These are phyloP conservation scores for Fusarium haematococcum DNA, from an alignment of 2,329 filamentous ascomycete species.

Conservation along the genomic window DNA sequence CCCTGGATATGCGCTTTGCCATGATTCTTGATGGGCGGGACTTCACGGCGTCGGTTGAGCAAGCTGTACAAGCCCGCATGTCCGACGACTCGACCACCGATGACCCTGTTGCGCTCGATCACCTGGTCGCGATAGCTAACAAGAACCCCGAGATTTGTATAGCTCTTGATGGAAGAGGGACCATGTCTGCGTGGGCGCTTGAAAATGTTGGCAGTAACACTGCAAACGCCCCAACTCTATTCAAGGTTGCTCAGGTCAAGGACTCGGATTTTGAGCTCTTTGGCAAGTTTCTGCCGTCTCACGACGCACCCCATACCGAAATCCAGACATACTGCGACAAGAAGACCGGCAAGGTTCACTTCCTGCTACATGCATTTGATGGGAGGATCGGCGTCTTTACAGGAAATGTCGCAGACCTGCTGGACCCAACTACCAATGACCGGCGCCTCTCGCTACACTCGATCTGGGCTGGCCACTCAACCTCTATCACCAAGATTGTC, in stretches of 20 bases:
- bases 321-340: constrained; percentile 79
- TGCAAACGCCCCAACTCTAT: constrained; percentile 76
- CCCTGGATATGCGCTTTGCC: constrained; percentile 54
- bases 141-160: constrained; percentile 89
- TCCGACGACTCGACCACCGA: constrained; percentile 69
- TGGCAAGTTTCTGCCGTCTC: constrained; percentile 44
- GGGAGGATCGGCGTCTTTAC: constrained; percentile 87
- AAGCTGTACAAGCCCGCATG: constrained; percentile 72
- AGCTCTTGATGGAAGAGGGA: constrained; percentile 83
- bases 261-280: constrained; percentile 63
- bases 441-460: constrained; percentile 71
- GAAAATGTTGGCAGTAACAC: constrained; percentile 84
- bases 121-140: constrained; percentile 87
- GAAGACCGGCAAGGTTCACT: constrained; percentile 71
- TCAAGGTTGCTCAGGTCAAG: constrained; percentile 86
- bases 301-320: constrained; percentile 66
- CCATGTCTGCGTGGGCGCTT: constrained; percentile 92
- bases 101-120: constrained; percentile 77
- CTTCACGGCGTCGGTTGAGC: constrained; percentile 81
- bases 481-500: constrained; percentile 85
- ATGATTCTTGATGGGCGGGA: constrained; percentile 88
- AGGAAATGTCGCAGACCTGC: constrained; percentile 80
- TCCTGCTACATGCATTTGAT: constrained; percentile 87
- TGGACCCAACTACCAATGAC: constrained; percentile 76
- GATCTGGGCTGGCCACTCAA: constrained; percentile 87